These are phyloP conservation scores for Botrytis sinoallii DNA, from an alignment of 2,329 filamentous ascomycete species.

Conservation along the genomic window DNA sequence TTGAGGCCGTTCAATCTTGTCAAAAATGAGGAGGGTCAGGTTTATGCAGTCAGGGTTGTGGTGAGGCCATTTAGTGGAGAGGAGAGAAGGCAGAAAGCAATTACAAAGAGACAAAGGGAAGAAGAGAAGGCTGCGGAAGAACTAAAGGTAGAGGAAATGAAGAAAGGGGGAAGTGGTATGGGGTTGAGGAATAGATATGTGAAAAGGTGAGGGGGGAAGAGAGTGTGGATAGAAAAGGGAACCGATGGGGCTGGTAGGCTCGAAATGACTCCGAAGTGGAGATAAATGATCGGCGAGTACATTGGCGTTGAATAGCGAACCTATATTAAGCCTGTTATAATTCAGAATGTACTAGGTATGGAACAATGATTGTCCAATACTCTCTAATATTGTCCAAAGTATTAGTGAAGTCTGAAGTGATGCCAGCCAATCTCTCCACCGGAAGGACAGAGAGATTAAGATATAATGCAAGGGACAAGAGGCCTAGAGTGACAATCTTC, in stretches of 20 bases:
- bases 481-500: neutral
- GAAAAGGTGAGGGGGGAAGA: neutral
- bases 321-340: neutral
- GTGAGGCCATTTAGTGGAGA: neutral
- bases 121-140: no score
- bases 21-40: slow-evolving; percentile 48
- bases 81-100: neutral
- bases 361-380: no score
- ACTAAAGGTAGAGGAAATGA: neutral
- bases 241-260: neutral
- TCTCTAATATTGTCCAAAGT: neutral
- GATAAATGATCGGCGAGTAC: neutral
- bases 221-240: neutral
- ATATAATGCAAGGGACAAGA: neutral
- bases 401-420: neutral
- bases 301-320: neutral
- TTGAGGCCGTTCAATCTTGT: slow-evolving; percentile 83
- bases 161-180: slow-evolving; percentile 1
- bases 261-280: neutral
- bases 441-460: neutral
- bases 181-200: neutral
- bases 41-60: neutral
- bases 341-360: neutral
- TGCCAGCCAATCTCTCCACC: neutral
- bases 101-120: neutral